phyloP scores from a whole-genome alignment of 2,329 filamentous ascomycete species.

The Pezicula carpinea region DNA sequence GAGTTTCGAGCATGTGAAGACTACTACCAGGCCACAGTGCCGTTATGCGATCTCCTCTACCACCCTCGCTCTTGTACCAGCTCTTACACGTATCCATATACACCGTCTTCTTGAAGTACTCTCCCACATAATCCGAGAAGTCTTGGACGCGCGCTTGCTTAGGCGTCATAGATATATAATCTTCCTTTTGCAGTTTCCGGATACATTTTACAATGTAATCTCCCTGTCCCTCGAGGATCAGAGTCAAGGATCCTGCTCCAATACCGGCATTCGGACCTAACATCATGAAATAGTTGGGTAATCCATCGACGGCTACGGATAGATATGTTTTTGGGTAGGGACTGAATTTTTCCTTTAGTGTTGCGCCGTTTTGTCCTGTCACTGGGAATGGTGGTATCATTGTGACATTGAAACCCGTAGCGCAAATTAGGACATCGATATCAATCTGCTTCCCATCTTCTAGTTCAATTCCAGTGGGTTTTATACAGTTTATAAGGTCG shows the following conservation, averaged over 20 bases:
- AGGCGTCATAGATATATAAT: constrained; percentile 39
- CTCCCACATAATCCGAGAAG: constrained; percentile 43
- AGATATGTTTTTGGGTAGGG: constrained; percentile 25
- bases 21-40: constrained; percentile 36
- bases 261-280: constrained; percentile 25
- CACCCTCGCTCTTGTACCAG: constrained; percentile 29
- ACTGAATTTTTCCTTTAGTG: constrained; percentile 24
- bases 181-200: constrained; percentile 38
- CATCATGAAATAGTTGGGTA: constrained; percentile 28
- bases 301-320: constrained; percentile 16
- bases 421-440: constrained; percentile 35
- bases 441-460: constrained; percentile 21
- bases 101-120: constrained; percentile 49
- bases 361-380: constrained; percentile 16
- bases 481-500: constrained; percentile 42
- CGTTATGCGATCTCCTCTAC: constrained; percentile 33
- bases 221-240: constrained; percentile 21
- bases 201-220: constrained; percentile 26
- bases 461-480: constrained; percentile 28
- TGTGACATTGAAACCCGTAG: constrained; percentile 31
- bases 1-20: constrained; percentile 38
- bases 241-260: constrained; percentile 19
- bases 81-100: constrained; percentile 38
- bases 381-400: constrained; percentile 22
- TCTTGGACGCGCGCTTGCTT: constrained; percentile 42